These are phyloP conservation scores for Lanmaoa rubissima DNA, from an alignment of 768 basidiomycete species.

Conservation along the genomic window DNA sequence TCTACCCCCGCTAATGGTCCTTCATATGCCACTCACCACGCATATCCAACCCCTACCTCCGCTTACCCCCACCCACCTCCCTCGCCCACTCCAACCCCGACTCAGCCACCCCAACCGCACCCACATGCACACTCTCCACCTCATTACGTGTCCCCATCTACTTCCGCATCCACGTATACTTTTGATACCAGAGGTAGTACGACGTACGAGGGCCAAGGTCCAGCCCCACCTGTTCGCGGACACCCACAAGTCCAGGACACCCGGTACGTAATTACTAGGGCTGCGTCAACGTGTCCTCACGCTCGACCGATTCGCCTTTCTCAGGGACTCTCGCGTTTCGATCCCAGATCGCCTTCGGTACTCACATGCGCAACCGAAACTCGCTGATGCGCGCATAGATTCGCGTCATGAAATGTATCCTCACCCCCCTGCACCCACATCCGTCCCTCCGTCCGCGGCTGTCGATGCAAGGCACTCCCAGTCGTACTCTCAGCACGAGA, in stretches of 20 bases:
- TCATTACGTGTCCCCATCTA: slow-evolving; percentile 24
- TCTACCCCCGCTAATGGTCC: slow-evolving; percentile 10
- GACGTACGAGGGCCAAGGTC: slow-evolving; percentile 18
- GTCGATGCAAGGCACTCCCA: slow-evolving; percentile 23
- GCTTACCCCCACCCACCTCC: slow-evolving; percentile 29
- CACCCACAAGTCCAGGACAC: slow-evolving; percentile 22
- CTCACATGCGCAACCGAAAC: slow-evolving; percentile 18
- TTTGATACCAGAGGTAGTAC: slow-evolving; percentile 21
- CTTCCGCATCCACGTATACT: slow-evolving; percentile 18
- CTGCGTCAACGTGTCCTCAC: not conserved
- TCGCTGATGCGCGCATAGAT: slow-evolving; percentile 23
- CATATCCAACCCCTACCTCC: slow-evolving; percentile 27
- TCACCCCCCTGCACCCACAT: slow-evolving; percentile 11
- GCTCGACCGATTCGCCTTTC: slow-evolving; percentile 10
- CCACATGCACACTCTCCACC: slow-evolving; percentile 17
- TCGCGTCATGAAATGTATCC: slow-evolving; percentile 27
- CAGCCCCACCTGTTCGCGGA: slow-evolving; percentile 15
- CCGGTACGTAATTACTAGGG: slow-evolving; percentile 17
- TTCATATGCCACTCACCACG: slow-evolving; percentile 17
- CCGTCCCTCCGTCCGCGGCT: slow-evolving; percentile 15
- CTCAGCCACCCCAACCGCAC: slow-evolving; percentile 23
- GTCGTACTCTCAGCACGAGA: slow-evolving; percentile 21
- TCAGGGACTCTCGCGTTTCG: slow-evolving; percentile 24
- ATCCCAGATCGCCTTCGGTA: slow-evolving; percentile 24
- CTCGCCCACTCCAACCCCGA: slow-evolving; percentile 32